Evolutionary conservation across 2,329 filamentous ascomycete genomes (phyloP).

Genomic region (Trichophyton verrucosum): DNA sequence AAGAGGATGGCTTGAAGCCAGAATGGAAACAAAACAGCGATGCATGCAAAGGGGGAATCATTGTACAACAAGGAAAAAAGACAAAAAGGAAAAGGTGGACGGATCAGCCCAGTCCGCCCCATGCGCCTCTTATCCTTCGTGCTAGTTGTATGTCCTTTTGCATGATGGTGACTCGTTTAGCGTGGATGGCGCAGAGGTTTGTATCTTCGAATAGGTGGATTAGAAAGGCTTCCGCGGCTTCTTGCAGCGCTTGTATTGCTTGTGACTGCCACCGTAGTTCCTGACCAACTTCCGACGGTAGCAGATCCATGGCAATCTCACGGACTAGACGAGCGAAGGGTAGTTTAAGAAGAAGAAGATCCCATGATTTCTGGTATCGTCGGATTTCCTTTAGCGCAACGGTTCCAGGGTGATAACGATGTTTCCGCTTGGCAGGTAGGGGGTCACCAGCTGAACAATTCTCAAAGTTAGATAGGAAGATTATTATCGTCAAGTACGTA

Average conservation of each 20-base stretch:
- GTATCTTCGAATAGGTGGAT: conserved; percentile 94
- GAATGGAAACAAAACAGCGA: neutral
- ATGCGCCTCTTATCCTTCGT: conserved; percentile 62
- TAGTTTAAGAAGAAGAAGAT: conserved; percentile 61
- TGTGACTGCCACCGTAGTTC: conserved; percentile 93
- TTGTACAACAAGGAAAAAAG: neutral
- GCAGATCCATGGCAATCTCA: conserved; percentile 42
- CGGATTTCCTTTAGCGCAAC: conserved; percentile 84
- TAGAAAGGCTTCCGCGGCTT: conserved; percentile 91
- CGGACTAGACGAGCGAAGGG: conserved; percentile 39
- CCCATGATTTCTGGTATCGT: conserved; percentile 77
- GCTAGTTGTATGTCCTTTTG: conserved; percentile 96
- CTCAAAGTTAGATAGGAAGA: conserved; percentile 5
- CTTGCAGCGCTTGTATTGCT: conserved; percentile 83
- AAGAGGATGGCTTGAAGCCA: neutral
- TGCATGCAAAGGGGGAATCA: neutral
- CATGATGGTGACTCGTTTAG: conserved; percentile 93
- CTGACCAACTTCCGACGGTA: conserved; percentile 47
- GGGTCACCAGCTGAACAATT: conserved; percentile 54
- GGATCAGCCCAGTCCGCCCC: conserved; percentile 53
- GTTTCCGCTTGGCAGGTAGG: conserved; percentile 47
- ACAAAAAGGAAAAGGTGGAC: neutral
- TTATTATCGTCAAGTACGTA: neutral
- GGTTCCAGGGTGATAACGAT: conserved; percentile 65
- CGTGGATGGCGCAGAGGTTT: conserved; percentile 92